Base-by-base conservation (phyloP, 208 protist genomes). In the Crithidia sp. region DNA sequence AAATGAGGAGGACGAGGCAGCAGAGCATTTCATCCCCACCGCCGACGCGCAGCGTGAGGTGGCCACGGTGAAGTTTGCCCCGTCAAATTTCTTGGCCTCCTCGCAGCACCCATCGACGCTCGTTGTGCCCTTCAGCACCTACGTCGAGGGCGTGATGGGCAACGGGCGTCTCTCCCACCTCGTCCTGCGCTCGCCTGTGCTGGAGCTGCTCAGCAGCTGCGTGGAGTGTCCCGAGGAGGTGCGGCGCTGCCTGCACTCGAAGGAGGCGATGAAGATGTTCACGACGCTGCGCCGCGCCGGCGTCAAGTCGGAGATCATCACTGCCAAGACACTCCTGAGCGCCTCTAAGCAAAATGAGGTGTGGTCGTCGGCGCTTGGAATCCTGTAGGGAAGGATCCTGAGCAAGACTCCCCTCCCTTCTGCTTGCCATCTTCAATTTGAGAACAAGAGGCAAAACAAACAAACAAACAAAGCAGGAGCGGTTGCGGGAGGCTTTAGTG, bases 231-330 rank as follows among this genome's bases (percentile, higher is more conserved):
- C 86, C 0, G 67, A 61, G 4, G 53, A 14, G 5, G 82, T 89
- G 39, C 65, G 63, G 37, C 41, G 44, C 12, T 79, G 84, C 36
- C 81, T 95, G 17, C 12, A 55, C 13, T 78, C 53, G 44, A 47
- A 60, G 2, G 78, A 88, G 50, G 87, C 90, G n/a, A 2, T 93
- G 61, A 60, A 83, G 41, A 82, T 88, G 54, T 72, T 93, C 44
- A 71, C 75, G 28, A 80, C 64, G 40, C 86, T 95, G 40, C 83
- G 86, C 2, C 82, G 86, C 13, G 79, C 85, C 2, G 75, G 82
- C 19, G 90, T 95, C 50, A 79, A 76, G 1, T 76, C 90, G 17
- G 66, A 78, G 7, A 50, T 90, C 10, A 90, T 95, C 43, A 90
- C 77, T 1, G 77, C 79, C 16, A 74, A 78, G 45, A 90, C 84